Evolutionary conservation across 371 early-diverging fungal species (phyloP), one percentile per base, ranked within the genome.

Genomic region (Mucor saturninus): DNA sequence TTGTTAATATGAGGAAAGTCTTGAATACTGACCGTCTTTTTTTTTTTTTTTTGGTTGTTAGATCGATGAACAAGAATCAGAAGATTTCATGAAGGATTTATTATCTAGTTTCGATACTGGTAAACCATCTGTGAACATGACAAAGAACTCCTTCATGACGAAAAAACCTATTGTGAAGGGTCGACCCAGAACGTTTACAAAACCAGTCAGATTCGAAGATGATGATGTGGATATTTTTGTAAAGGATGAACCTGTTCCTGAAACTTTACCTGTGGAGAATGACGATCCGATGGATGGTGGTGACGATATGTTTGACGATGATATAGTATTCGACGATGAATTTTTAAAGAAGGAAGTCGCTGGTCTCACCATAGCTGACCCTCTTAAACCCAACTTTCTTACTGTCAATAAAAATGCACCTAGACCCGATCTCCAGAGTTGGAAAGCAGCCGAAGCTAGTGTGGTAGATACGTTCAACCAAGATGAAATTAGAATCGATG

Each of bases 21-120:
- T 0, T 21, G 21, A 21, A 21, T 21, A 21, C 21, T 21, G 21
- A 21, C 21, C 21, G 21, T 21, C 21, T 48, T 32, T 29, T 7
- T 35, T 32, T 15, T 46, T 21, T 14, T 48, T 30, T 32, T 2
- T 49, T 45, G n/a, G 13, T 26, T 10, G 21, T 0, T 56, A 62
- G 68, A 43, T 57, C 30, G 54, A 65, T 2, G 54, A 50, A 28
- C 62, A 54, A 32, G 64, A 74, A 32, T 60, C 66, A n/a, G 70
- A 74, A 2, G 70, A 64, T 53, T 74, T 77, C 57, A 68, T 77
- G 68, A 56, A 60, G 5, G 49, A 64, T 35, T 53, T 77, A 5
- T 60, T 77, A 13, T 65, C 72, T 4, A 64, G 51, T 15, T 59
- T 77, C 45, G 62, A 48, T 21, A 15, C 51, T 32, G 10, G 49